Percentiles rank a stretch among this genome's conserved stretches.
These are phyloP conservation scores for Thoreauomyces humboldtii DNA, from an alignment of 192 early-diverging fungal species.

Conservation along the genomic window DNA sequence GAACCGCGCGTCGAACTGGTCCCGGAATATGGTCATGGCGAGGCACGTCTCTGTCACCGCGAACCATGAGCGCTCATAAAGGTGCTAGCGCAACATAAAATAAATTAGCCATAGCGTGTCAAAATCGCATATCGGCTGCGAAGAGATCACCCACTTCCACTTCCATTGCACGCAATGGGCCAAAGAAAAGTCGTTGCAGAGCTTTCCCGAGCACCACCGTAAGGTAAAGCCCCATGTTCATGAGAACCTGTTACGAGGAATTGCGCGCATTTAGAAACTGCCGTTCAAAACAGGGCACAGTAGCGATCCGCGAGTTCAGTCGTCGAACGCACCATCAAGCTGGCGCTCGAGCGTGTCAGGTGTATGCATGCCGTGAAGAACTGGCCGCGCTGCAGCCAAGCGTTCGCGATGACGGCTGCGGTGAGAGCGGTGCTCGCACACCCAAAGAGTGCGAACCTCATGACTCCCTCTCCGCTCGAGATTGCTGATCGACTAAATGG, in stretches of 20 bases:
- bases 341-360: constrained; percentile 81
- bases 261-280: neutral
- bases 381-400: constrained; percentile 50
- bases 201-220: constrained; percentile 76
- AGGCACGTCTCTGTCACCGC: constrained; percentile 95
- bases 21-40: constrained; percentile 93
- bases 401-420: constrained; percentile 36
- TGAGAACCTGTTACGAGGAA: constrained; percentile 62
- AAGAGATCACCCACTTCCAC: constrained; percentile 65
- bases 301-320: too few species aligned
- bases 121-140: too few species aligned
- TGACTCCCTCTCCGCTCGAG: too few species aligned
- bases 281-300: too few species aligned
- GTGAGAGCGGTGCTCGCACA: constrained; percentile 65
- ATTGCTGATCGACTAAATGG: too few species aligned
- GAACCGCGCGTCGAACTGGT: constrained; percentile 89
- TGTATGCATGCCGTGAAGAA: constrained; percentile 92
- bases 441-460: constrained; percentile 70
- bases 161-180: constrained; percentile 84
- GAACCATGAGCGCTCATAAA: constrained; percentile 98
- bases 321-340: constrained; percentile 91
- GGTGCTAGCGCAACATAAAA: constrained; percentile 56
- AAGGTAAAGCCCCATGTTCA: constrained; percentile 77
- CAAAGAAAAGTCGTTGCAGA: constrained; percentile 85
- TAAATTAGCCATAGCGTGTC: too few species aligned